Evolutionary conservation across 768 basidiomycete species (phyloP), one percentile per base, ranked within the genome.

Genomic region (Mycena galopus): DNA sequence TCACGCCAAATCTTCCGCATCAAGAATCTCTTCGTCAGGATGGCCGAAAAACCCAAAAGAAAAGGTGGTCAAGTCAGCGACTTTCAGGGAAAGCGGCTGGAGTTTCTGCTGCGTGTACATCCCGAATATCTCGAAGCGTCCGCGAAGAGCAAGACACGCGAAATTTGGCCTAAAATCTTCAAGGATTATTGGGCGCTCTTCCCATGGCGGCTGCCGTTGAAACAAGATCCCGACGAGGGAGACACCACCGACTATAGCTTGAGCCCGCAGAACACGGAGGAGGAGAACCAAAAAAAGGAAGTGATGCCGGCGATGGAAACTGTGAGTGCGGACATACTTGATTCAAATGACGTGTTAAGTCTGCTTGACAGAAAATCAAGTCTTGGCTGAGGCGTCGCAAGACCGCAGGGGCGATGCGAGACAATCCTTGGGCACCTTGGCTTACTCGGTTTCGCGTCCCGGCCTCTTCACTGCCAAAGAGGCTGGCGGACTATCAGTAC

Each of bases 21-120:
- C 16, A 16, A 44, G 19, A 33, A 23, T 39, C 1, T 27, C n/a
- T 21, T 29, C 4, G 7, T 55, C 50, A 12, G 16, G 44, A 50
- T 30, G 30, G 30, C 30, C 5, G 25, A 10, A 35, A 37, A n/a
- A 37, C 6, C 5, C 11, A 30, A 37, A 19, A 35, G 60, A 25
- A 60, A 68, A 60, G 27, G 44, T 17, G 67, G 67, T 2, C 51
- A 59, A 3, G 44, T 44, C 2, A 37, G 67, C 25, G 67, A 68
- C 16, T 60, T 68, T 14, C 42, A n/a, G 4, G 67, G 67, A 9
- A 17, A 50, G n/a, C 58, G 67, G 30, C 14, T 3, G 14, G 67
- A 60, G 5, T 39, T 35, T 21, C 32, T 68, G 0, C 21, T 6
- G 21, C 21, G 7, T 9, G n/a, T 17, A 11, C 33, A 32, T 21